Base-by-base conservation (phyloP, 768 basidiomycete species). In the Lenzites betulinus region DNA sequence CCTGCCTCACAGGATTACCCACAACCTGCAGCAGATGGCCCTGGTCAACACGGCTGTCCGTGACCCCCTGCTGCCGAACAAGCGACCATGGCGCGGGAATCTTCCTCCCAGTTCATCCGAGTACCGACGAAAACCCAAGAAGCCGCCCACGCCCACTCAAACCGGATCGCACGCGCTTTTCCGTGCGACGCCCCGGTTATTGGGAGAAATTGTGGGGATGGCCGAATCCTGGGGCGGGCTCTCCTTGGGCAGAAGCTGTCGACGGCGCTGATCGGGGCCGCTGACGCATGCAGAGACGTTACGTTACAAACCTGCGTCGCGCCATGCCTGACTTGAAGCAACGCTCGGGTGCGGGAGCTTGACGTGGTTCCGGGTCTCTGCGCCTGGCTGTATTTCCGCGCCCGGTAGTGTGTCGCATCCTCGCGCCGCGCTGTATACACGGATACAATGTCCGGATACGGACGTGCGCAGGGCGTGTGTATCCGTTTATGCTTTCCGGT, bases 141-240 rank as follows among this genome's bases (percentile, higher is more conserved):
- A 54, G 50, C 22, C 30, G 35, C 15, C 38, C 36, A 54, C 16
- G n/a, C 35, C 53, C 9, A 51, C 54, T 26, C 71, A 67, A 41
- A 54, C 58, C 39, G 66, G 68, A 44, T 64, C 64, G 54, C 64
- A 60, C 57, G 69, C 68, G 51, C 65, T 69, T 2, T 64, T 81
- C 30, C 73, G 73, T 15, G 72, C 70, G 23, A 77, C 76, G 3
- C 81, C 79, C 77, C 75, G 76, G 33, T 77, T 81, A 28, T 66
- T 88, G 1, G 78, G 80, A 23, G 81, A 87, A 66, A 79, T 81
- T 1, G 76, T 85, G 41, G 76, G 74, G 57, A 78, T 89, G 79
- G 86, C 85, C 22, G 87, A 89, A 68, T 83, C 79, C 13, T 77
- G 79, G 65, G 76, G 81, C 48, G 68, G 70, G 20, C 53, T 89